Evolutionary conservation across 2,329 filamentous ascomycete species (phyloP).

Genomic region (Colletotrichum coccodes): DNA sequence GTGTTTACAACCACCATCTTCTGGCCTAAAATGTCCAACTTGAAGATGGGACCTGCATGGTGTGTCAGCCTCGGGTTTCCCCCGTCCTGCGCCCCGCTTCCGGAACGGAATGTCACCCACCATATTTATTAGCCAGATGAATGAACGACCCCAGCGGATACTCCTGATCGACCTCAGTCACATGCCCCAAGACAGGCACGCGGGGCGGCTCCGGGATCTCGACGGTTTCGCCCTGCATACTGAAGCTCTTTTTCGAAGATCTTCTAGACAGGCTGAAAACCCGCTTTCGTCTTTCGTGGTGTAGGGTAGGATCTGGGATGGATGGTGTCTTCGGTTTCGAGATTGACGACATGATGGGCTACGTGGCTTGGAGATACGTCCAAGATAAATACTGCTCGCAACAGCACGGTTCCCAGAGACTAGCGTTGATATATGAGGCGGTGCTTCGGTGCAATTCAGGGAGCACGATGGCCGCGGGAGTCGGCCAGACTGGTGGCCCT

Average conservation of each 20-base stretch:
- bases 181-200: slow-evolving; percentile 73
- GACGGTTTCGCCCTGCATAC: slow-evolving; percentile 39
- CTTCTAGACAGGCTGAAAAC: slow-evolving; percentile 16
- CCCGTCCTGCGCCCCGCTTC: neutral
- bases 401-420: too few relatives aligned
- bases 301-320: too few relatives aligned
- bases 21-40: slow-evolving; percentile 59
- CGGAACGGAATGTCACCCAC: slow-evolving; percentile 48
- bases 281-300: slow-evolving; percentile 4
- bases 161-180: slow-evolving; percentile 69
- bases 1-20: slow-evolving; percentile 61
- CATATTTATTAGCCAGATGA: slow-evolving; percentile 72
- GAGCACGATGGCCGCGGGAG: neutral
- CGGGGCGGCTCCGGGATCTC: slow-evolving; percentile 59
- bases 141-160: slow-evolving; percentile 65
- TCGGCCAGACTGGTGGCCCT: neutral
- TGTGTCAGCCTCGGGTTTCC: neutral
- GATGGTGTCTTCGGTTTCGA: neutral
- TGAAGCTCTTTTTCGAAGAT: slow-evolving; percentile 8
- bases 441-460: neutral
- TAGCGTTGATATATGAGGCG: neutral
- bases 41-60: slow-evolving; percentile 65
- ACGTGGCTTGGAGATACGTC: neutral
- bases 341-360: neutral
- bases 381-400: neutral